phyloP scores from a whole-genome alignment of 495 filamentous ascomycete genomes.

The Melanomma pulvis-pyrius region DNA sequence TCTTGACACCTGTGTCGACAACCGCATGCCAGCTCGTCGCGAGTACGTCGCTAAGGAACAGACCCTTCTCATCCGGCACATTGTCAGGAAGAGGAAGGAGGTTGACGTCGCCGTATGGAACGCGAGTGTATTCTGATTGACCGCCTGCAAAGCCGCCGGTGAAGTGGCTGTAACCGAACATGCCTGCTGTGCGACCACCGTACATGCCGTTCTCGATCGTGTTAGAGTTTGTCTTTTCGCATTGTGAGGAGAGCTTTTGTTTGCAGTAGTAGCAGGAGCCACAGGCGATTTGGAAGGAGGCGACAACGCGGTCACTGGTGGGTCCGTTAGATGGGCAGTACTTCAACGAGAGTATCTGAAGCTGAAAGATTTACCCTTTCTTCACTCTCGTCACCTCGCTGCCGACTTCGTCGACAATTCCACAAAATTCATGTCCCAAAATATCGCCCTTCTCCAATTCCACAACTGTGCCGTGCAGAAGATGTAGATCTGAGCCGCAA shows the following conservation, averaged over 20 bases:
- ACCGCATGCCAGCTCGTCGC: slow-evolving; percentile 79
- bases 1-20: slow-evolving; percentile 79
- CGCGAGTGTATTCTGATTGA: slow-evolving; percentile 84
- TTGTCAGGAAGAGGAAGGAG: slow-evolving; percentile 76
- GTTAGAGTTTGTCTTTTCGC: slow-evolving; percentile 77
- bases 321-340: neutral
- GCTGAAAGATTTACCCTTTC: slow-evolving; percentile 55
- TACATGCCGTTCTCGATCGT: slow-evolving; percentile 70
- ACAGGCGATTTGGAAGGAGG: slow-evolving; percentile 84
- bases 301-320: slow-evolving; percentile 69
- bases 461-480: slow-evolving; percentile 71
- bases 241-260: slow-evolving; percentile 73
- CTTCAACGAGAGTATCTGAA: neutral
- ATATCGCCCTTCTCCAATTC: slow-evolving; percentile 83
- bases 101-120: slow-evolving; percentile 82
- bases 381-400: slow-evolving; percentile 60
- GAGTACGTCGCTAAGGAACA: slow-evolving; percentile 82
- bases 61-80: slow-evolving; percentile 83
- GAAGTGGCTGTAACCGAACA: slow-evolving; percentile 76
- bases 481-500: slow-evolving; percentile 84
- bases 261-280: slow-evolving; percentile 77
- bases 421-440: slow-evolving; percentile 88
- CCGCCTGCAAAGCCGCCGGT: slow-evolving; percentile 88
- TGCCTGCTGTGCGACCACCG: slow-evolving; percentile 64
- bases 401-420: slow-evolving; percentile 74